Percentiles rank a stretch among this genome's conserved stretches.
phyloP scores from a whole-genome alignment of 805 yeast species.

The Starmera quercuum region DNA sequence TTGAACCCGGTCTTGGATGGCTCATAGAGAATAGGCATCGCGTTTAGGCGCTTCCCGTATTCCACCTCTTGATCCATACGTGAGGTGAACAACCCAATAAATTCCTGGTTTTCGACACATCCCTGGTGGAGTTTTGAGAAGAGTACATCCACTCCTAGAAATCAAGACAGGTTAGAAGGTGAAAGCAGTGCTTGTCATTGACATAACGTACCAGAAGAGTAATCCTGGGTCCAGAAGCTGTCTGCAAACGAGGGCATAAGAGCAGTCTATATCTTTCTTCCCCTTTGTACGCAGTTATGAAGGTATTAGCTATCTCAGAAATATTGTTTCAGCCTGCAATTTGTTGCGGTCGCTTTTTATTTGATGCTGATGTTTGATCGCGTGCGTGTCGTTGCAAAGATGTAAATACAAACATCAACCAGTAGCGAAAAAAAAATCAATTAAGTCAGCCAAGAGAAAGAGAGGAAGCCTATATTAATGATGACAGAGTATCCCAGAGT shows the following conservation, averaged over 20 bases:
- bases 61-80: conserved; percentile 66
- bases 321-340: no score
- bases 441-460: no score
- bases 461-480: no score
- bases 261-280: no score
- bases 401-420: no score
- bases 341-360: no score
- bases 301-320: no score
- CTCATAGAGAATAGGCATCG: conserved; percentile 27
- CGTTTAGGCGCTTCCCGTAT: conserved; percentile 51
- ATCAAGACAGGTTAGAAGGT: not conserved
- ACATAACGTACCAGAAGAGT: conserved; percentile 34
- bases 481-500: conserved; percentile 47
- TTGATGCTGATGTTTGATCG: no score
- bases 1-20: conserved; percentile 35
- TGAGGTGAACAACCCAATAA: conserved; percentile 53
- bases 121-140: conserved; percentile 54
- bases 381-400: no score
- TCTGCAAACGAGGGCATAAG: conserved; percentile 63
- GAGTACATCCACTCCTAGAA: conserved; percentile 37
- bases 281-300: no score
- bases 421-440: no score
- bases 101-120: conserved; percentile 62
- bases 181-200: not conserved
- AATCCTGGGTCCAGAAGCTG: conserved; percentile 71